Evolutionary conservation across 805 yeast genomes (phyloP).

Genomic region (Pichia thaimueangensis): DNA sequence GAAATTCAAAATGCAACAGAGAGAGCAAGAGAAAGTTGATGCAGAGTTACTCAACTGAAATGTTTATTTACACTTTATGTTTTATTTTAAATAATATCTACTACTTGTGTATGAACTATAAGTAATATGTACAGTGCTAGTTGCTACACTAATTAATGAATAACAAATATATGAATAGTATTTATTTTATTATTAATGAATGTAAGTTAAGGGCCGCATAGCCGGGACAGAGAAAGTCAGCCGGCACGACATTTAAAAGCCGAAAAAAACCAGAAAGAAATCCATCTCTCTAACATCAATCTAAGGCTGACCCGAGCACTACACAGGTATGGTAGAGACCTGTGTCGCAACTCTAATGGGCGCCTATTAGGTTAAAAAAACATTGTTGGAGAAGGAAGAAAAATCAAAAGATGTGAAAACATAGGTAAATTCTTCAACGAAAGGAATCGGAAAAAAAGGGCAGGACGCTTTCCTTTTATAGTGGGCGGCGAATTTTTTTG

Average conservation of each 20-base stretch:
- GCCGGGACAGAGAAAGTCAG: slow-evolving; percentile 35
- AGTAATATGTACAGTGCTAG: too few species aligned
- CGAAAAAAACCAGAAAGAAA: slow-evolving; percentile 37
- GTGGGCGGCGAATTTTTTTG: too few species aligned
- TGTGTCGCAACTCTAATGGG: slow-evolving; percentile 75
- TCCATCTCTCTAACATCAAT: slow-evolving; percentile 32
- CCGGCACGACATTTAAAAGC: slow-evolving; percentile 50
- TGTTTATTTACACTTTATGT: background rate
- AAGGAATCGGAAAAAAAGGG: background rate
- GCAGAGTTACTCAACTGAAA: slow-evolving; percentile 36
- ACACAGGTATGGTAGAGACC: slow-evolving; percentile 45
- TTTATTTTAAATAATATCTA: too few species aligned
- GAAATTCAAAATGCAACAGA: slow-evolving; percentile 57
- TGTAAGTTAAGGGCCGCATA: slow-evolving; percentile 78
- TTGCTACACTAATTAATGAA: too few species aligned
- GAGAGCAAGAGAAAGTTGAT: slow-evolving; percentile 50
- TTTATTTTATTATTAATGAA: too few species aligned
- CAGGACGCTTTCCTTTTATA: slow-evolving; percentile 10
- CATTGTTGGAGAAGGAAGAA: slow-evolving; percentile 23
- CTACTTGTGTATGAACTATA: too few species aligned
- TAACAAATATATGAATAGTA: too few species aligned
- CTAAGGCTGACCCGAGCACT: slow-evolving; percentile 96
- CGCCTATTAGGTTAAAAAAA: slow-evolving; percentile 48
- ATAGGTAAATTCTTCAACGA: background rate
- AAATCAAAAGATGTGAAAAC: background rate